These are phyloP conservation scores for Cercophora samala DNA, from an alignment of 495 filamentous ascomycete species.

Conservation along the genomic window DNA sequence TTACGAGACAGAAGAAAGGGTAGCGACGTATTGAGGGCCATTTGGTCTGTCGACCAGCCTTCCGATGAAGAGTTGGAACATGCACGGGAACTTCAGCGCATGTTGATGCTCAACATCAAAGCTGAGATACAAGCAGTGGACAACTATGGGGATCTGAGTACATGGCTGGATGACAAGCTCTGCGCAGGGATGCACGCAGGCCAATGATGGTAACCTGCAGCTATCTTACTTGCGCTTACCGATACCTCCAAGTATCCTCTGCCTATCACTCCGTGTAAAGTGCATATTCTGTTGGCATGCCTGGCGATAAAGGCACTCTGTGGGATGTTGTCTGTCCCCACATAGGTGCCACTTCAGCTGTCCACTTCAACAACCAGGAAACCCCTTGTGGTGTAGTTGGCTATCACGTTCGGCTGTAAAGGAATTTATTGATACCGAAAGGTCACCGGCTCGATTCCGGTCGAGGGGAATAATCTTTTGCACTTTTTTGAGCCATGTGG, in stretches of 20 bases:
- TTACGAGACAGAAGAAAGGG: constrained; percentile 63
- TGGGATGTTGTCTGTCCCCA: background rate
- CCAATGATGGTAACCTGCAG: background rate
- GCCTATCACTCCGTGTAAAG: no score
- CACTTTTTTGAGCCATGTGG: background rate
- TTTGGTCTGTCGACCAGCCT: constrained; percentile 13
- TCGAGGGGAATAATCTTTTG: constrained; percentile 10
- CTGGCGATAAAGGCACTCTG: no score
- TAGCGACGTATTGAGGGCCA: constrained; percentile 57
- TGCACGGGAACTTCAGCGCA: constrained; percentile 69
- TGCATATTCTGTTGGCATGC: no score
- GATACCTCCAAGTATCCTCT: no score
- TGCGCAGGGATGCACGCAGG: background rate
- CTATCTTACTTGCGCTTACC: background rate
- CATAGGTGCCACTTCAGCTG: background rate
- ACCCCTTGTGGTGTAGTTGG: constrained; percentile 15
- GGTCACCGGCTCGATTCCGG: constrained; percentile 15
- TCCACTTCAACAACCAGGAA: constrained; percentile 1
- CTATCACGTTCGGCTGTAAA: constrained; percentile 16
- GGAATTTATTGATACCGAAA: constrained; percentile 16
- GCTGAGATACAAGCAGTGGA: constrained; percentile 86
- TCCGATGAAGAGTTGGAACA: constrained; percentile 39
- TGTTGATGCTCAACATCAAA: constrained; percentile 84
- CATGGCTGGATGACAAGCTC: constrained; percentile 59
- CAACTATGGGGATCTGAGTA: constrained; percentile 54